Base-by-base conservation (phyloP, 192 early-diverging fungal genomes). In the Physocladia obscura region DNA sequence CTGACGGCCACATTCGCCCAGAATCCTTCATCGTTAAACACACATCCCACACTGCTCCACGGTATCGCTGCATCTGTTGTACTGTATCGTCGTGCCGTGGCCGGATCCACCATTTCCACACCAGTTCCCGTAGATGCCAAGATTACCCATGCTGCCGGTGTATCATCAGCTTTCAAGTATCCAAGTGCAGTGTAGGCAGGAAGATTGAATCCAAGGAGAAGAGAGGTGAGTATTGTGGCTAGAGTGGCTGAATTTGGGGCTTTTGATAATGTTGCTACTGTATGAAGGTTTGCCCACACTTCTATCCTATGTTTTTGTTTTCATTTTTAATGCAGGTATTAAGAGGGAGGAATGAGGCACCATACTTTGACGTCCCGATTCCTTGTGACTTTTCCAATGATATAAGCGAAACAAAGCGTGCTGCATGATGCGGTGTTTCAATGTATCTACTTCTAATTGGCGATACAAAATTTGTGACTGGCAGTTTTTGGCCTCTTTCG, bases 21-120 rank as follows among this genome's bases (percentile, higher is more conserved):
- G 34, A 76, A 74, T 21, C 50, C 49, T 59, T 76, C 63, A 8
- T 74, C 59, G 52, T 74, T 74, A 34, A 76, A 76, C 32, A 60
- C 1, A 39, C 75, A 76, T 15, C 75, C 75, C 19, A 71, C n/a
- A 4, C 26, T 64, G 4, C 62, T 31, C 50, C 51, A 35, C 13
- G 52, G 62, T 22, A 63, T 34, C 2, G 60, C 32, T 40, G 38
- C 57, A 27, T 60, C 54, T 11, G 3, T 27, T 44, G 58, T 15
- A 8, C 8, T 2, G 26, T 37, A 75, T 21, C 67, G 36, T 19
- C 13, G 13, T 4, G 71, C 74, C 1, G 64, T 57, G 6, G 47
- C 29, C 5, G 62, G 62, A 35, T 75, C 72, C 8, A 70, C 29
- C 30, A 74, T 49, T 49, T 65, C 62, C 8, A 62, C 70, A 22